Evolutionary conservation across 495 filamentous ascomycete genomes (phyloP).

Genomic region (Glonium stellatum): DNA sequence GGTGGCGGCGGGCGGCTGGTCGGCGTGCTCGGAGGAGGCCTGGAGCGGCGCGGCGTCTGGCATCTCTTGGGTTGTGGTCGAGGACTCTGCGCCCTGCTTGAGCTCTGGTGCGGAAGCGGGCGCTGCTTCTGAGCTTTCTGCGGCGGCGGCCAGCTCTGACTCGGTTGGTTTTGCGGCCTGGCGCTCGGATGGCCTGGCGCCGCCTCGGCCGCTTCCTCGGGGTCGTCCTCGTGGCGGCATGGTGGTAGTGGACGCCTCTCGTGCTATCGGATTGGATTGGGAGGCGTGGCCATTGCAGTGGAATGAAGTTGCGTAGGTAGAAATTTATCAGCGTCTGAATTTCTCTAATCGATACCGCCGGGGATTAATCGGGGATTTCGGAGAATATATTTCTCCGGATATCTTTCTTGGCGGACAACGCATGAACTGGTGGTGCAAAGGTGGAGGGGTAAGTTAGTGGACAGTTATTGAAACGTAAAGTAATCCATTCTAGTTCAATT

Average conservation of each 20-base stretch:
- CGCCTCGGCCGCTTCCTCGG: background rate
- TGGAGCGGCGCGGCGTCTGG: background rate
- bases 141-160: background rate
- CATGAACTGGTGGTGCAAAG: background rate
- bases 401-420: no score
- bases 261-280: background rate
- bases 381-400: no score
- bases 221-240: background rate
- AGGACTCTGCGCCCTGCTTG: background rate
- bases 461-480: background rate
- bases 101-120: background rate
- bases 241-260: background rate
- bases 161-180: background rate
- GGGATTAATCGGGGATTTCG: background rate
- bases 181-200: background rate
- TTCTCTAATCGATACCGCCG: background rate
- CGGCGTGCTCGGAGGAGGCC: conserved; percentile 1
- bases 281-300: background rate
- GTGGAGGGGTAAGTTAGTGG: background rate
- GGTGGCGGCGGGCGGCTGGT: background rate
- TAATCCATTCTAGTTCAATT: conserved; percentile 22
- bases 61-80: background rate
- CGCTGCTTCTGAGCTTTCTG: background rate
- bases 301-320: background rate
- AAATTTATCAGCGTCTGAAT: background rate